Base-by-base conservation (phyloP, 768 basidiomycete species). In the Leccinellum albellum region DNA sequence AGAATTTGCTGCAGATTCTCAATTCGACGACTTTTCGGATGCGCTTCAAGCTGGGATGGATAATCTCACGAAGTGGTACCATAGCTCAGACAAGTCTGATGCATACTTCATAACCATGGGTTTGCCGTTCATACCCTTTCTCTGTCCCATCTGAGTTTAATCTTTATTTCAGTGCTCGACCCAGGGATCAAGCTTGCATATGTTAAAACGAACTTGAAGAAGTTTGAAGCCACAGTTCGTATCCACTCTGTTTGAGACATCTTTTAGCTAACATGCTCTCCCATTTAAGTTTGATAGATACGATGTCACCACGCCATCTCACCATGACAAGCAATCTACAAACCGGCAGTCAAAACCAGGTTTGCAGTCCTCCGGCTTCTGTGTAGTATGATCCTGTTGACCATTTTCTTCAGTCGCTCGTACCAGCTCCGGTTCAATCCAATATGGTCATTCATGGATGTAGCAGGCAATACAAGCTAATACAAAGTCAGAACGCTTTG, bases 61-160 rank as follows among this genome's bases (percentile, higher is more conserved):
- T 15, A 52, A 52, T 42, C 37, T 52, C 13, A 42, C 26, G 2
- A 52, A 52, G 28, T 52, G 51, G 51, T 52, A 52, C n/a, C 37
- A 37, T 40, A 52, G 51, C 17, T 42, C 26, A 28, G 37, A 42
- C 17, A 26, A 53, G 28, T 53, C 51, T 29, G 40, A 53, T 31
- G 51, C 28, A 42, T 53, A 53, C 40, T 53, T 53, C 37, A 53
- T 53, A n/a, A 53, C 51, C 17, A 44, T 53, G 40, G 51, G 51
- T 53, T 53, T 29, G 24, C 31, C 40, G 15, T 23, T 51, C 23
- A 35, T 7, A 35, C 33, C 20, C 23, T 21, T 35, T 12, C 12
- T 21, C 9, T 24, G 20, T 29, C 32, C 14, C 13, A 12, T 33
- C 33, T 35, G 7, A 14, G 32, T 21, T 6, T 45, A 3, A 45